Base-by-base conservation (phyloP, 352 stramenopile genomes). In the Phytopythium sindhum region DNA sequence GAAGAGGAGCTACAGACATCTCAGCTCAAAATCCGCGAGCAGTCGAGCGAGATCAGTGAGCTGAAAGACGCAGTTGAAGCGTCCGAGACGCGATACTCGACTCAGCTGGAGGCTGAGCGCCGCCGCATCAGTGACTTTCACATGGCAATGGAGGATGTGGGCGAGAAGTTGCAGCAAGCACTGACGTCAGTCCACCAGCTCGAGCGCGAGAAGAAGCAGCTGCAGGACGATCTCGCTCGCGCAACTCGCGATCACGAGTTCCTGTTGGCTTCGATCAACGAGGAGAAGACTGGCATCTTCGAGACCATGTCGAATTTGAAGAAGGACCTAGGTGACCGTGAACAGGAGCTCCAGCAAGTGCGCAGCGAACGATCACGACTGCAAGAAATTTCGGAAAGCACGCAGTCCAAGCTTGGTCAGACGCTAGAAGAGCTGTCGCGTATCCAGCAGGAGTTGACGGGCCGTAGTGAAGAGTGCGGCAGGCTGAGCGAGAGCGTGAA, bases 111-210 rank as follows among this genome's bases (percentile, higher is more conserved):
- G n/a, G 2, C 19, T 2, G 54, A 60, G 14, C 54, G 37, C n/a
- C 51, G 65, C 23, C 12, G 52, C 5, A 52, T 68, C 44, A 41
- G 66, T 41, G 51, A 56, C 21, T 65, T 57, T 4, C 58, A 42
- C 11, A 67, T 69, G 50, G 57, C 63, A 31, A 61, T 56, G 12
- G 70, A 72, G n/a, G 64, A 70, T 17, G 53, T 26, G 9, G 44
- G 39, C n/a, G 68, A 63, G 37, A 59, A 41, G 14, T 31, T 54
- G 0, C 57, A 57, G 23, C 21, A 60, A 21, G 33, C 35, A 10
- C 8, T 50, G 5, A 2, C 23, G 11, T 26, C 47, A 14, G n/a
- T 9, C 10, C 33, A 35, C 17, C n/a, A 58, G 6, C 48, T 56
- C 14, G 31, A 50, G 11, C 47, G 29, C 4, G 59, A 64, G 41